Percentiles rank a stretch among this genome's conserved stretches.
Evolutionary conservation across 2,329 filamentous ascomycete genomes (phyloP).

Genomic region (Pyricularia sp.): DNA sequence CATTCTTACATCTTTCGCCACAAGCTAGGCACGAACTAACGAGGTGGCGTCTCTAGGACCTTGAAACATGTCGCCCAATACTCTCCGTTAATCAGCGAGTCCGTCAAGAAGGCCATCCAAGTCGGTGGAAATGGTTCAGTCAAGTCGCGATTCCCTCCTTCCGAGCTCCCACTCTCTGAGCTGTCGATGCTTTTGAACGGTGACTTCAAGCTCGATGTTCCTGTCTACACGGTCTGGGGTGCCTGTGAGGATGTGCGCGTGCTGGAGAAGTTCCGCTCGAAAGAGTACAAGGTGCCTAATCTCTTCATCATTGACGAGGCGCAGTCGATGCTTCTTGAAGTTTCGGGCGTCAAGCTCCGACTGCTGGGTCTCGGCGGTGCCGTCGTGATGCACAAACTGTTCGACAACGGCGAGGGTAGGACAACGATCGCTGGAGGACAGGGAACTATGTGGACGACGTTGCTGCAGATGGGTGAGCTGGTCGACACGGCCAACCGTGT

Average conservation of each 20-base stretch:
- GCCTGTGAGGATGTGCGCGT: constrained; percentile 98
- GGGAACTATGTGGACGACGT: constrained; percentile 98
- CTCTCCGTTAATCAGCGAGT: constrained; percentile 82
- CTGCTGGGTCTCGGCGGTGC: constrained; percentile 89
- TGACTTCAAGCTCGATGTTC: constrained; percentile 84
- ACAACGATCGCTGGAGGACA: constrained; percentile 98
- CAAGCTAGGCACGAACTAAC: not conserved
- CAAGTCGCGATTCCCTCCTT: constrained; percentile 73
- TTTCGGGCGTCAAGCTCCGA: constrained; percentile 92
- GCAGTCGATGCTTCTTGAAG: constrained; percentile 86
- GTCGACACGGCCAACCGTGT: constrained; percentile 97
- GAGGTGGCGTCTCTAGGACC: constrained; percentile 53
- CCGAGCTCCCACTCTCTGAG: constrained; percentile 85
- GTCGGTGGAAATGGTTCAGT: constrained; percentile 61
- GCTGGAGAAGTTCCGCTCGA: constrained; percentile 91
- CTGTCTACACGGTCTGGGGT: constrained; percentile 98
- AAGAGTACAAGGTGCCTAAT: constrained; percentile 96
- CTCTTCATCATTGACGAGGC: constrained; percentile 98
- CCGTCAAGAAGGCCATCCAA: constrained; percentile 58
- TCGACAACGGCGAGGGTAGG: constrained; percentile 95
- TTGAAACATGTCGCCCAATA: constrained; percentile 98
- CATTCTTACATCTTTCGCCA: constrained; percentile 2
- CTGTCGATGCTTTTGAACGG: constrained; percentile 81
- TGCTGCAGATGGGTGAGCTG: constrained; percentile 95
- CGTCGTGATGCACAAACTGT: constrained; percentile 99